These are phyloP conservation scores for Zangia roseola DNA, from an alignment of 768 basidiomycete species.

Conservation along the genomic window DNA sequence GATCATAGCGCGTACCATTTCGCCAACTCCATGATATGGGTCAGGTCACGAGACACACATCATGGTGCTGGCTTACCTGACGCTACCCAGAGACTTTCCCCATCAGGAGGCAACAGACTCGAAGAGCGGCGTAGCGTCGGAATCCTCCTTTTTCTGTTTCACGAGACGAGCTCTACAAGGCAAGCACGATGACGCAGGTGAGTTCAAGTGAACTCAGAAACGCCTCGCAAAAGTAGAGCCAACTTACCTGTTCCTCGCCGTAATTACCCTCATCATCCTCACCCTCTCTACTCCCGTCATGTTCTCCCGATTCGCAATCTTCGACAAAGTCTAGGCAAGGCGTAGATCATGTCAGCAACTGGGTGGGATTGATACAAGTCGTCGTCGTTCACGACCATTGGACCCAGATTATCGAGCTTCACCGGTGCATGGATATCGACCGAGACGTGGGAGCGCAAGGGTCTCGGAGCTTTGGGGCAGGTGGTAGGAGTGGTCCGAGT, in stretches of 20 bases:
- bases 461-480: slow-evolving; percentile 7
- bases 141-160: background rate
- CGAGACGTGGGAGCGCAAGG: slow-evolving; percentile 8
- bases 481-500: no score
- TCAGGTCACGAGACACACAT: no score
- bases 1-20: no score
- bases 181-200: background rate
- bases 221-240: no score
- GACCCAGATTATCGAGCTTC: slow-evolving; percentile 59
- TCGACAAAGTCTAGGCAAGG: slow-evolving; percentile 52
- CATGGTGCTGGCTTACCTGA: no score
- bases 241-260: slow-evolving; percentile 47
- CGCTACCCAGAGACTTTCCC: no score
- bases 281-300: slow-evolving; percentile 58
- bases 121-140: background rate
- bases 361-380: slow-evolving; percentile 27
- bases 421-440: slow-evolving; percentile 31
- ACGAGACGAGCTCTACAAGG: slow-evolving; percentile 10
- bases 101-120: background rate
- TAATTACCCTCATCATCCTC: slow-evolving; percentile 52
- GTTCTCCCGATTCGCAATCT: slow-evolving; percentile 63
- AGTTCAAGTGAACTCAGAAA: background rate
- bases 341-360: background rate
- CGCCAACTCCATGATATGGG: no score
- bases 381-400: slow-evolving; percentile 67